Conservation (phyloP, 257 asterid species). For the Cordia subcordata region DNA sequence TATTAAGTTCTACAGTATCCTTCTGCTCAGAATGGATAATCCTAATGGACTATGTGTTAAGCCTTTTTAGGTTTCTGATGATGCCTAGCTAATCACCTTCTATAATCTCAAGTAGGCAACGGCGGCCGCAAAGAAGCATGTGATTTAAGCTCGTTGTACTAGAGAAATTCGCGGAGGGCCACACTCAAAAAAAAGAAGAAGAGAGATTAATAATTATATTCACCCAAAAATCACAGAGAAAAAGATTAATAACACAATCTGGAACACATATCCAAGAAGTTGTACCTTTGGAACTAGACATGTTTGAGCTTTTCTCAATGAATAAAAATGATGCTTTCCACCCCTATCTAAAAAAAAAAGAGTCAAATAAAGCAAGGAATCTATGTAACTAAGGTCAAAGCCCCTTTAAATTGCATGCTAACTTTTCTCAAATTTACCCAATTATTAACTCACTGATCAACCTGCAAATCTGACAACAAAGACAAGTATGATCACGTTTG, state of each 20-base stretch:
- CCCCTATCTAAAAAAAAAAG: constrained; percentile 2
- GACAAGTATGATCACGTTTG: too few species aligned
- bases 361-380: constrained; percentile 2
- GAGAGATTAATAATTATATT: not conserved
- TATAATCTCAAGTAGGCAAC: too few species aligned
- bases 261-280: constrained; percentile 14
- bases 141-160: not conserved
- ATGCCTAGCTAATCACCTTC: too few species aligned
- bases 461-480: not conserved
- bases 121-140: constrained; percentile 25
- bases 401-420: constrained; percentile 3
- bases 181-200: not conserved
- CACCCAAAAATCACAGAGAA: not conserved
- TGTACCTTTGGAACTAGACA: constrained; percentile 32
- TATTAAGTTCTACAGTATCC: too few species aligned
- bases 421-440: constrained; percentile 12
- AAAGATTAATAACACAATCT: not conserved
- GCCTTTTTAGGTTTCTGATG: too few species aligned
- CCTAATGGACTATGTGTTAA: too few species aligned
- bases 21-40: too few species aligned
- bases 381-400: constrained; percentile 16
- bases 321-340: constrained; percentile 19
- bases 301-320: constrained; percentile 8
- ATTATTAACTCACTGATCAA: not conserved
- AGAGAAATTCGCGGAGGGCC: not conserved